phyloP scores from a whole-genome alignment of 176 grass and related monocot genomes.

The bread wheat (Triticum aestivum) region DNA sequence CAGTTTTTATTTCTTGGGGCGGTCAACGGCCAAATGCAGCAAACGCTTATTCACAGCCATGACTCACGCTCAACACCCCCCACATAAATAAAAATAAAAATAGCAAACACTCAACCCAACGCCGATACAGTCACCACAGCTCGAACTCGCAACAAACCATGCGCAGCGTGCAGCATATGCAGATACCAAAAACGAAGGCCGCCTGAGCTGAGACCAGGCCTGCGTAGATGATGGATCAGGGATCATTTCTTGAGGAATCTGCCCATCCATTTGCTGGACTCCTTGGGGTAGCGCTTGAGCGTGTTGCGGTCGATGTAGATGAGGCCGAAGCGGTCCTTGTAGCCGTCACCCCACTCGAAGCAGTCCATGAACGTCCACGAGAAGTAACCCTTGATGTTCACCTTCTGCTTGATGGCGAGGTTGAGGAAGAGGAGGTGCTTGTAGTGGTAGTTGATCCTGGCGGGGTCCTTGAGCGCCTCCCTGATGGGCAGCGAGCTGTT shows the following conservation, averaged over 20 bases:
- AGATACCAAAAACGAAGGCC: too few species aligned
- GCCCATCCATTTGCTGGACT: conserved; percentile 53
- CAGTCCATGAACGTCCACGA: conserved; percentile 71
- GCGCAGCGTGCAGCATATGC: too few species aligned
- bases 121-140: too few species aligned
- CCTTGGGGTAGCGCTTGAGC: conserved; percentile 68
- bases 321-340: conserved; percentile 56
- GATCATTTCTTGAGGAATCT: conserved; percentile 39
- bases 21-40: too few species aligned
- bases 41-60: too few species aligned
- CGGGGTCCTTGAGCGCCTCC: conserved; percentile 45
- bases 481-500: conserved; percentile 27
- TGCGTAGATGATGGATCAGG: background rate
- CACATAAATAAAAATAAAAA: too few species aligned
- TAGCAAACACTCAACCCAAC: too few species aligned
- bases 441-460: conserved; percentile 41
- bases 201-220: too few species aligned
- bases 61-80: too few species aligned
- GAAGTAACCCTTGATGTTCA: conserved; percentile 58
- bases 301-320: conserved; percentile 49
- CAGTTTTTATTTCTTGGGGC: too few species aligned
- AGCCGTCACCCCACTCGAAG: conserved; percentile 65
- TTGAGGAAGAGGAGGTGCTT: conserved; percentile 39
- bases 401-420: conserved; percentile 55
- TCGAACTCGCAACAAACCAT: too few species aligned